These are phyloP conservation scores for Sclerotinia sclerotiorum DNA, from an alignment of 2,329 filamentous ascomycete species.

Conservation along the genomic window DNA sequence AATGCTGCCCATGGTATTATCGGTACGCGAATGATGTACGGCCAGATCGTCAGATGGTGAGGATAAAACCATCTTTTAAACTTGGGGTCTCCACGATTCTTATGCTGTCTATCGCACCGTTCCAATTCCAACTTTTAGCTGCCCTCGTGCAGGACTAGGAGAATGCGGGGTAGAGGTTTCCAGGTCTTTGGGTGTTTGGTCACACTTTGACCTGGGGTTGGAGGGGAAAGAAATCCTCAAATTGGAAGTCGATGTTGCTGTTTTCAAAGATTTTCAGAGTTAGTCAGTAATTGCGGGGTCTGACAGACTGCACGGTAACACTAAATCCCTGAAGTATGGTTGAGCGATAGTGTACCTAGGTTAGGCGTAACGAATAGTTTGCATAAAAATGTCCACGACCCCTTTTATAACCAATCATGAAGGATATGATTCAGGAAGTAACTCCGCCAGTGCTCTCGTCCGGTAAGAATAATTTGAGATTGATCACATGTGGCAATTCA, in stretches of 20 bases:
- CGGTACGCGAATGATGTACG: conserved; percentile 2
- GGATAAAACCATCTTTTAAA: conserved; percentile 18
- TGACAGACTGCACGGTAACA: conserved; percentile 17
- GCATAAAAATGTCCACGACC: not conserved
- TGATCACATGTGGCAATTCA: conserved; percentile 9
- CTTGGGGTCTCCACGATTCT: conserved; percentile 22
- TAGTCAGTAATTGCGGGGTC: conserved; percentile 24
- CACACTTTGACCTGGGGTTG: conserved; percentile 16
- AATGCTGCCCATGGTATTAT: conserved; percentile 16
- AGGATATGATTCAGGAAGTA: not conserved
- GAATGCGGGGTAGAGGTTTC: conserved; percentile 23
- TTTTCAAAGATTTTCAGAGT: conserved; percentile 23
- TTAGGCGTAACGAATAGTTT: not conserved
- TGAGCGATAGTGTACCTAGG: not conserved
- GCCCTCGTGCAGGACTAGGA: conserved; percentile 15
- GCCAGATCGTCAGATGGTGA: conserved; percentile 15
- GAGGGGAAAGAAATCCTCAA: conserved; percentile 22
- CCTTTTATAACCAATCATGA: not conserved
- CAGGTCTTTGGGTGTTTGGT: conserved; percentile 22
- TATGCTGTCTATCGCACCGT: conserved; percentile 13
- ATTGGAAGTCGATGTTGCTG: conserved; percentile 18
- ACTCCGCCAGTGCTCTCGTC: not conserved
- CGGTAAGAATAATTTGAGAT: conserved; percentile 1
- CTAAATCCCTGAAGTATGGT: conserved; percentile 11
- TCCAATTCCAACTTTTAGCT: conserved; percentile 8